Evolutionary conservation across 2,329 filamentous ascomycete species (phyloP).

Genomic region (Monosporascus sp.): DNA sequence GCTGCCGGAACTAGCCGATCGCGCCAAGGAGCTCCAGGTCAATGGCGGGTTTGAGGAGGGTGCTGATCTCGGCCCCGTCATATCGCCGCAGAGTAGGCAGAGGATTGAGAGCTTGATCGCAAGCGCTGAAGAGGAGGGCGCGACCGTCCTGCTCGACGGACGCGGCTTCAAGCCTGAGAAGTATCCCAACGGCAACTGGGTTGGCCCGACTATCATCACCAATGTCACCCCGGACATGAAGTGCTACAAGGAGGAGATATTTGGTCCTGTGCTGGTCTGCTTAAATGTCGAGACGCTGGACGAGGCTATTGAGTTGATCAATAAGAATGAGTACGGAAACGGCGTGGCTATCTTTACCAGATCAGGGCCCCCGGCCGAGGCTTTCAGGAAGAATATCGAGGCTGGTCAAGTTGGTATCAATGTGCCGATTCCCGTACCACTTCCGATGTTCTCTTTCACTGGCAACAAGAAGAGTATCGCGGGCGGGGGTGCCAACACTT

Average conservation of each 20-base stretch:
- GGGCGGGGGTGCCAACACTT: conserved; percentile 85
- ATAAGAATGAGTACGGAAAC: conserved; percentile 82
- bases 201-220: conserved; percentile 77
- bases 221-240: conserved; percentile 76
- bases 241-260: conserved; percentile 83
- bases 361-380: conserved; percentile 69
- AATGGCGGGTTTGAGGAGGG: conserved; percentile 78
- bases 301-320: conserved; percentile 76
- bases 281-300: conserved; percentile 73
- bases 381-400: conserved; percentile 76
- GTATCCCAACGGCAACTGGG: conserved; percentile 82
- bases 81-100: conserved; percentile 71
- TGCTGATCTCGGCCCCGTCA: conserved; percentile 76
- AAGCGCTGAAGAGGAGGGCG: conserved; percentile 73
- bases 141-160: conserved; percentile 76
- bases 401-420: conserved; percentile 85
- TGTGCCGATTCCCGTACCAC: conserved; percentile 68
- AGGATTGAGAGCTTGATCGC: conserved; percentile 72
- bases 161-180: conserved; percentile 68
- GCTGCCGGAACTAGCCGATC: conserved; percentile 72
- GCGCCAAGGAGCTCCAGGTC: conserved; percentile 66
- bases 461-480: conserved; percentile 87
- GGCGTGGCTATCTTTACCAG: conserved; percentile 80
- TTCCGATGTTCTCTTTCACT: conserved; percentile 69
- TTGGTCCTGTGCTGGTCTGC: conserved; percentile 78